Evolutionary conservation across 2,329 filamentous ascomycete genomes (phyloP).

Genomic region (Dothistroma septosporum): DNA sequence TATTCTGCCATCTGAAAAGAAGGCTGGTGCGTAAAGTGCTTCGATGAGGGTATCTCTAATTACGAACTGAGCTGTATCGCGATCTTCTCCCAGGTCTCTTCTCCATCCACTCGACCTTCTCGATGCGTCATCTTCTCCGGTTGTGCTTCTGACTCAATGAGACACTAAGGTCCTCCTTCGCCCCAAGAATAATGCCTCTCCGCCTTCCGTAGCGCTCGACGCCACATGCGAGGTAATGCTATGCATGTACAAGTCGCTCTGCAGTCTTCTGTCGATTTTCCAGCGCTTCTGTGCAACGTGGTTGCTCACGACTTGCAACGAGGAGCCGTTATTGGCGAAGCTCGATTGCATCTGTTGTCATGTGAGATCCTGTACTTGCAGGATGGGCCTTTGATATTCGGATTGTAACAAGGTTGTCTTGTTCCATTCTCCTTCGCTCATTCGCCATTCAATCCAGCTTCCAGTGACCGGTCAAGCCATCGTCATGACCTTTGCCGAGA

Average conservation of each 20-base stretch:
- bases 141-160: slow-evolving; percentile 3
- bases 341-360: background rate
- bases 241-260: background rate
- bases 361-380: background rate
- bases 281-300: background rate
- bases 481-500: slow-evolving; percentile 75
- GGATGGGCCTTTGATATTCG: background rate
- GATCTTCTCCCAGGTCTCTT: background rate
- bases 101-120: background rate
- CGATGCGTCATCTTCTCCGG: background rate
- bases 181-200: background rate
- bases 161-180: background rate
- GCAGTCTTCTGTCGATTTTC: slow-evolving; percentile 1
- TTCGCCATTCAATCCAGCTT: slow-evolving; percentile 52
- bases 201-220: background rate
- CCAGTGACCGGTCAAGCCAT: slow-evolving; percentile 77
- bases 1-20: too few species aligned
- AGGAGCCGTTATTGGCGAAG: background rate
- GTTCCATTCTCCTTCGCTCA: background rate
- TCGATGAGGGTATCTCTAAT: slow-evolving; percentile 2
- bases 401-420: background rate
- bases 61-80: slow-evolving; percentile 1
- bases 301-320: background rate
- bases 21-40: background rate
- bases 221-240: background rate